phyloP scores from a whole-genome alignment of 345 rosid genomes.

The Brassica juncea region DNA sequence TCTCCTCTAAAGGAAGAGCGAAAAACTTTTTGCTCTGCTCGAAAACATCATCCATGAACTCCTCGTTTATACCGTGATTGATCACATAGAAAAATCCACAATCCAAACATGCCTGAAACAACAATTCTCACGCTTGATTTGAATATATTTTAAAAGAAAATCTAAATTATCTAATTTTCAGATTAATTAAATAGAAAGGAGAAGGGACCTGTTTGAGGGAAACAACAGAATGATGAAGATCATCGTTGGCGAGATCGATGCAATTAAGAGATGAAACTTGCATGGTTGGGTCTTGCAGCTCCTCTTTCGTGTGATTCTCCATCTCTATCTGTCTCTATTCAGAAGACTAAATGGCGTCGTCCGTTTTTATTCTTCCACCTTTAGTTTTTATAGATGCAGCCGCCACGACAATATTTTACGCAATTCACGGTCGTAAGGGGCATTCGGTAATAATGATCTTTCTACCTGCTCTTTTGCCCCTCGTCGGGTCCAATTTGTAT shows the following conservation, averaged over 20 bases:
- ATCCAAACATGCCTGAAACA: conserved; percentile 20
- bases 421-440: not conserved
- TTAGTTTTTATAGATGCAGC: not conserved
- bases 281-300: conserved; percentile 13
- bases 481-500: not conserved
- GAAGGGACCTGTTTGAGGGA: conserved; percentile 39
- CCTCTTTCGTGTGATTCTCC: conserved; percentile 19
- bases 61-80: conserved; percentile 7
- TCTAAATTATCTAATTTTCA: not conserved
- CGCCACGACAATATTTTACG: not conserved
- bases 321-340: not conserved
- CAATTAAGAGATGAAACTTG: conserved; percentile 39
- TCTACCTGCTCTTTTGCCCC: not conserved
- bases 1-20: conserved; percentile 9
- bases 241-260: conserved; percentile 36
- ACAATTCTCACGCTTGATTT: conserved; percentile 35
- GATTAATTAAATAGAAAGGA: not conserved
- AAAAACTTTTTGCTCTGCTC: conserved; percentile 19
- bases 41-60: conserved; percentile 14
- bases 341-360: not conserved
- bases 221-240: conserved; percentile 31
- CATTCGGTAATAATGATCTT: not conserved
- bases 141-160: not conserved
- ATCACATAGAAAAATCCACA: conserved; percentile 18
- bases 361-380: not conserved